Evolutionary conservation across 345 rosid species (phyloP).

Genomic region (Populus nigra): DNA sequence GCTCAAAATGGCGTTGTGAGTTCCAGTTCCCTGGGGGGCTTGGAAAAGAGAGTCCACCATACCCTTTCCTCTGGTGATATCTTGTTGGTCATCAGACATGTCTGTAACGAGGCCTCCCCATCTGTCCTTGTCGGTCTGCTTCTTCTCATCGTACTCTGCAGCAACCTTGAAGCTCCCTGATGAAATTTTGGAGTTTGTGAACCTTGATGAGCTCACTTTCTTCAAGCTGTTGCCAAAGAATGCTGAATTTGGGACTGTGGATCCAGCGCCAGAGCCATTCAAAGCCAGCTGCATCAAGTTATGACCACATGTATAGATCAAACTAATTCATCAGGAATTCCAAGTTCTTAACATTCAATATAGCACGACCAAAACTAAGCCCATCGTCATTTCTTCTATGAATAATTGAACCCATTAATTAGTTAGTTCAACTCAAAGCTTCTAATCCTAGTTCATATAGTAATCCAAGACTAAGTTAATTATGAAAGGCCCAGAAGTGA

Average conservation of each 20-base stretch:
- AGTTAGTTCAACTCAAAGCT: neutral
- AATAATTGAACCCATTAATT: neutral
- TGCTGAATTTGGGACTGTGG: constrained; percentile 56
- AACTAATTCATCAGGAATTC: neutral
- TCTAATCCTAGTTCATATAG: neutral
- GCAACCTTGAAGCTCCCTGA: constrained; percentile 52
- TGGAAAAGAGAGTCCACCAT: constrained; percentile 92
- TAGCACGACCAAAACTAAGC: neutral
- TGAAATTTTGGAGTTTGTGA: constrained; percentile 28
- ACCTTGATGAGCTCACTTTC: constrained; percentile 54
- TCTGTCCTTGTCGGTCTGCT: constrained; percentile 66
- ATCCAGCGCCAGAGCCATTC: constrained; percentile 65
- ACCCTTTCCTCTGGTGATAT: constrained; percentile 90
- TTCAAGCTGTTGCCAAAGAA: constrained; percentile 70
- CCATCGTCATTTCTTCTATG: neutral
- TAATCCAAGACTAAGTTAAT: neutral
- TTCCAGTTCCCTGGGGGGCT: constrained; percentile 71
- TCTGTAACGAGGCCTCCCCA: constrained; percentile 77
- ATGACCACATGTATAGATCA: neutral
- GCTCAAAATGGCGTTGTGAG: constrained; percentile 76
- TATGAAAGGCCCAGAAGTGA: neutral
- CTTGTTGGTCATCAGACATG: constrained; percentile 88
- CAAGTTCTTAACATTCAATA: neutral
- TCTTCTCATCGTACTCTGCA: constrained; percentile 49
- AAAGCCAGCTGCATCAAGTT: constrained; percentile 60